phyloP scores from a whole-genome alignment of 2,329 filamentous ascomycete species.

The Thelonectria olida region DNA sequence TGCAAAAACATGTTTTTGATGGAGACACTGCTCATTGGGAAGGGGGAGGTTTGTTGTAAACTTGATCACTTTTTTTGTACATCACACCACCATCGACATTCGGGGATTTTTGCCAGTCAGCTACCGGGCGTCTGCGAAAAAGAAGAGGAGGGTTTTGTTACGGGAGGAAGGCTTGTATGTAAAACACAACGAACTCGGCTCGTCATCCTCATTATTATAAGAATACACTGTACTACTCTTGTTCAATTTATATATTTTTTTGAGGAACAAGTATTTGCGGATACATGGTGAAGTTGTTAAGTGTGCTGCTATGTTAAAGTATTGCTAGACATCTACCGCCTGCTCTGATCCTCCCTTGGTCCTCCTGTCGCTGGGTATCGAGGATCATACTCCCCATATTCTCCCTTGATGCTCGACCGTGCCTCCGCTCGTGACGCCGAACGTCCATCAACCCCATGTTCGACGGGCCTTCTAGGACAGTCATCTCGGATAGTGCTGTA shows the following conservation, averaged over 20 bases:
- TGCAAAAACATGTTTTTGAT: constrained; percentile 16
- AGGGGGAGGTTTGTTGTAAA: constrained; percentile 35
- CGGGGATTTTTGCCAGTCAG: constrained; percentile 35
- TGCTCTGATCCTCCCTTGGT: constrained; percentile 2
- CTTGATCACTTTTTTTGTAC: constrained; percentile 41
- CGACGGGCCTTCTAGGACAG: not conserved
- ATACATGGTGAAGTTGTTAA: not conserved
- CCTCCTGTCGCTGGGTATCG: constrained; percentile 44
- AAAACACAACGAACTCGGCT: constrained; percentile 41
- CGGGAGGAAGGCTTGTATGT: constrained; percentile 35
- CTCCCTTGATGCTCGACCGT: constrained; percentile 5
- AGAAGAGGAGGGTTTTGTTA: constrained; percentile 17
- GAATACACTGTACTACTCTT: constrained; percentile 40
- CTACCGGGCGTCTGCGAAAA: constrained; percentile 27
- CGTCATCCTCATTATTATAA: constrained; percentile 35
- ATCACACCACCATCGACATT: constrained; percentile 37
- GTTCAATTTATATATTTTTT: not conserved
- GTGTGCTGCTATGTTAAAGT: too few species aligned
- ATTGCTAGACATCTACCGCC: constrained; percentile 3
- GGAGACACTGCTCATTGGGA: constrained; percentile 12
- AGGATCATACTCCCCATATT: constrained; percentile 56
- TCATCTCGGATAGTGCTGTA: constrained; percentile 14
- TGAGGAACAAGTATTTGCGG: not conserved
- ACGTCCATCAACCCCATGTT: constrained; percentile 15
- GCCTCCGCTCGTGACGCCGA: constrained; percentile 4